Evolutionary conservation across 2,329 filamentous ascomycete genomes (phyloP).

Genomic region (Cladosporium oxysporum): DNA sequence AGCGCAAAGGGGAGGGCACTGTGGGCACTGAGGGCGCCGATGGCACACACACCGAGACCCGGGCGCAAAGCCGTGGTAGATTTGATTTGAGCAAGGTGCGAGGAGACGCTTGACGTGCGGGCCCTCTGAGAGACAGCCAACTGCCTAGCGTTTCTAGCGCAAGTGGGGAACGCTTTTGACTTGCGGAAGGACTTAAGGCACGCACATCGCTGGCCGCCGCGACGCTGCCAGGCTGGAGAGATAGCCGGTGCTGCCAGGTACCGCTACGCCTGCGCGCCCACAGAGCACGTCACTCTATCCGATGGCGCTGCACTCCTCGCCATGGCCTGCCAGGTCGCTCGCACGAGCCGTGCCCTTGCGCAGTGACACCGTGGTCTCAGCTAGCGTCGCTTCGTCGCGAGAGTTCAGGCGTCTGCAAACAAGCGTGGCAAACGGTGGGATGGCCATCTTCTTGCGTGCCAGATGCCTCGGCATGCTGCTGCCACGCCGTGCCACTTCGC

Average conservation of each 20-base stretch:
- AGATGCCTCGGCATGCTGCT: background rate
- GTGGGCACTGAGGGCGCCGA: background rate
- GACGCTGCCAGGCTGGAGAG: background rate
- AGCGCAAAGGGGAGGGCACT: background rate
- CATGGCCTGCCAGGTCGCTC: background rate
- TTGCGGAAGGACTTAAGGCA: constrained; percentile 18
- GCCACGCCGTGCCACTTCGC: background rate
- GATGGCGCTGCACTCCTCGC: background rate
- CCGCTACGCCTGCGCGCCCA: background rate
- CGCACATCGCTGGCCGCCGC: background rate
- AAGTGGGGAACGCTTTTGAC: constrained; percentile 4
- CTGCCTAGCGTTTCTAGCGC: constrained; percentile 18
- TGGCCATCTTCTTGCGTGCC: background rate
- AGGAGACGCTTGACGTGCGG: constrained; percentile 8
- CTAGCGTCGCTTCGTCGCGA: constrained; percentile 3
- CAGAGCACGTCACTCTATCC: constrained; percentile 6
- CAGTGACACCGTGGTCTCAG: constrained; percentile 5
- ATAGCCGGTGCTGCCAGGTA: constrained; percentile 9
- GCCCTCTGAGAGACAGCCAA: constrained; percentile 9
- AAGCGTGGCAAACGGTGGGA: background rate
- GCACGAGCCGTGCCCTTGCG: constrained; percentile 3
- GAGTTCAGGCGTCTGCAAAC: constrained; percentile 4
- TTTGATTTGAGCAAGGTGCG: constrained; percentile 16
- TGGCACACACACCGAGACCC: constrained; percentile 3
- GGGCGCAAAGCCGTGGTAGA: constrained; percentile 9